Base-by-base conservation (phyloP, 2,329 filamentous ascomycete species). In the Xylogone sp. region DNA sequence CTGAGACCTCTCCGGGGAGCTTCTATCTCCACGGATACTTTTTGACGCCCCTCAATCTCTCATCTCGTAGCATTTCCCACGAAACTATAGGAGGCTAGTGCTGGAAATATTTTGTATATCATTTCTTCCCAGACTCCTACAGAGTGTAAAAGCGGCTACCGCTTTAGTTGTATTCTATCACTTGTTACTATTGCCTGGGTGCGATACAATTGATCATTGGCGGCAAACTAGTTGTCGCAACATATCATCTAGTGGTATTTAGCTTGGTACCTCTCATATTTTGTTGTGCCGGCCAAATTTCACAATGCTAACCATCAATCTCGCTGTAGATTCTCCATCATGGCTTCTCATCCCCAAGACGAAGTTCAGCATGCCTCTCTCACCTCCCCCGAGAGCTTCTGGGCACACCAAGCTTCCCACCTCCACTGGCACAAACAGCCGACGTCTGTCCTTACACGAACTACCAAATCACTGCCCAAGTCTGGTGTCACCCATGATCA, bases 391-490 rank as follows among this genome's bases (percentile, higher is more conserved):
- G 80, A 87, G 55, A 65, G 71, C 5, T 95, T 95, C 71, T 96
- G 90, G 90, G 72, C 73, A 20, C 75, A 77, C 50, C 88, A 94
- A 64, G 90, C 90, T 4, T 75, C 82, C 43, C 81, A 87, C 20
- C 75, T 97, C 3, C 72, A 87, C 68, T 97, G 92, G 92, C 87
- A 95, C 70, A 86, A 83, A 63, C 78, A 81, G 50, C 92, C 92
- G 7, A 78, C 78, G 12, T 74, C 77, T 1, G 79, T 82, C 0
- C 77, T 95, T 20, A 71, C 72, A 2, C 74, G 72, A 39, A 78
- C 75, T 19, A 82, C 77, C 45, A 92, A 88, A 69, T 81, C 74
- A 7, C 74, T 94, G 3, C 34, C 34, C 34, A 69, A 75, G 49
- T 79, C 72, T 57, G 84, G 84, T 51, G 70, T 75, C n/a, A 73